Evolutionary conservation across 345 rosid species (phyloP).

Genomic region (Microthlaspi erraticum): DNA sequence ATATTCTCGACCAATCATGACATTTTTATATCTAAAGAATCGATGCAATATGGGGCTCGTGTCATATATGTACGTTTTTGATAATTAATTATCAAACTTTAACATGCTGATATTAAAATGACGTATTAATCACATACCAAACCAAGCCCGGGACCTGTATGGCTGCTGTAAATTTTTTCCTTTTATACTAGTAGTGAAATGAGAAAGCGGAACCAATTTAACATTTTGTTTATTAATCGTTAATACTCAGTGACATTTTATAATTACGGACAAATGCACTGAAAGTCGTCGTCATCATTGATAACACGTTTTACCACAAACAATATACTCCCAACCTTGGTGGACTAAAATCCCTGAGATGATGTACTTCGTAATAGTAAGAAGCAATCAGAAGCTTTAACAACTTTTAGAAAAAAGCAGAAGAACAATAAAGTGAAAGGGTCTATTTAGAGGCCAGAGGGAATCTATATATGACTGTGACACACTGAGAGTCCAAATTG

Average conservation of each 20-base stretch:
- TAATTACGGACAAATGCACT: too few species aligned
- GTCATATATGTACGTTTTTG: slow-evolving; percentile 15
- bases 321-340: too few species aligned
- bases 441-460: neutral
- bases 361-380: neutral
- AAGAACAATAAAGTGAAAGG: neutral
- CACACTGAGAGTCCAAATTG: neutral
- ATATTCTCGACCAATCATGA: slow-evolving; percentile 31
- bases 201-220: too few species aligned
- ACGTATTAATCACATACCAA: neutral
- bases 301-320: too few species aligned
- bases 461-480: too few species aligned
- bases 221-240: too few species aligned
- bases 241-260: too few species aligned
- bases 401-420: neutral
- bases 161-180: neutral
- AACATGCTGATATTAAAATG: neutral
- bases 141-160: neutral
- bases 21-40: slow-evolving; percentile 29
- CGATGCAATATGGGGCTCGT: slow-evolving; percentile 19
- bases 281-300: too few species aligned
- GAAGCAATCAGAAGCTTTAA: neutral
- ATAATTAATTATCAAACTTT: slow-evolving; percentile 22
- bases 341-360: too few species aligned
- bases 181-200: too few species aligned